These are phyloP conservation scores for Sanguinoderma infundibulare DNA, from an alignment of 1,284 basidiomycete genomes.

Conservation along the genomic window DNA sequence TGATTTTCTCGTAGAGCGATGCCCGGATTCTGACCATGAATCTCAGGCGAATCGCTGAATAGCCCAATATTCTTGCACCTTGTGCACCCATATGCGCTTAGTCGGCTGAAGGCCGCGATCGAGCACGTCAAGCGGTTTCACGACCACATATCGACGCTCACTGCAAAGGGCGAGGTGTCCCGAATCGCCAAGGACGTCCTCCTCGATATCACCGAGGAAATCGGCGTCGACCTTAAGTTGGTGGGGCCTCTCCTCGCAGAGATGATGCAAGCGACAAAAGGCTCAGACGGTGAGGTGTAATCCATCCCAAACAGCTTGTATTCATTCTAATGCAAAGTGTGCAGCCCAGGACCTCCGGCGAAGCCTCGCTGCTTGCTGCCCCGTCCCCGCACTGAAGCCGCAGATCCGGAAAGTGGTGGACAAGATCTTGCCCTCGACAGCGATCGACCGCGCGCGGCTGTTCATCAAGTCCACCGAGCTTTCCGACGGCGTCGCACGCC, in stretches of 20 bases:
- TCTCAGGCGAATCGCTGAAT: slow-evolving; percentile 18
- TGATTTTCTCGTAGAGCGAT: not conserved
- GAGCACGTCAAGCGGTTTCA: slow-evolving; percentile 63
- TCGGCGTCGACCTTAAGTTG: slow-evolving; percentile 60
- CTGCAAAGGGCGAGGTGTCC: slow-evolving; percentile 59
- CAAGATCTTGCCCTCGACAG: slow-evolving; percentile 49
- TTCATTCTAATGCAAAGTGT: not conserved
- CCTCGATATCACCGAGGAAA: slow-evolving; percentile 62
- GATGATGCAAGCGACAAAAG: slow-evolving; percentile 36
- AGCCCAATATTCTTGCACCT: slow-evolving; percentile 56
- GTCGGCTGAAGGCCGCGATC: slow-evolving; percentile 51
- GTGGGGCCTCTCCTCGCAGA: slow-evolving; percentile 52
- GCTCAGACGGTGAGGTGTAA: slow-evolving; percentile 29
- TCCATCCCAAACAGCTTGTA: not conserved
- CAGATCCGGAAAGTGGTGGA: slow-evolving; percentile 48
- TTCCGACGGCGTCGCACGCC: slow-evolving; percentile 55
- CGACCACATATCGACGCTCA: slow-evolving; percentile 51
- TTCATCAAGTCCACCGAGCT: slow-evolving; percentile 74
- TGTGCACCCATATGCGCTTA: slow-evolving; percentile 61
- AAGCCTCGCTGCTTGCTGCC: slow-evolving; percentile 60
- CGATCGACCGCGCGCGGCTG: slow-evolving; percentile 63
- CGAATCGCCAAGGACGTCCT: slow-evolving; percentile 66
- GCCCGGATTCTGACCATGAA: not conserved
- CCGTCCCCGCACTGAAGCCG: slow-evolving; percentile 47
- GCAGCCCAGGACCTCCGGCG: slow-evolving; percentile 53